Conservation (phyloP, 75 land plant genomes). For the Selaginella moellendorffii region DNA sequence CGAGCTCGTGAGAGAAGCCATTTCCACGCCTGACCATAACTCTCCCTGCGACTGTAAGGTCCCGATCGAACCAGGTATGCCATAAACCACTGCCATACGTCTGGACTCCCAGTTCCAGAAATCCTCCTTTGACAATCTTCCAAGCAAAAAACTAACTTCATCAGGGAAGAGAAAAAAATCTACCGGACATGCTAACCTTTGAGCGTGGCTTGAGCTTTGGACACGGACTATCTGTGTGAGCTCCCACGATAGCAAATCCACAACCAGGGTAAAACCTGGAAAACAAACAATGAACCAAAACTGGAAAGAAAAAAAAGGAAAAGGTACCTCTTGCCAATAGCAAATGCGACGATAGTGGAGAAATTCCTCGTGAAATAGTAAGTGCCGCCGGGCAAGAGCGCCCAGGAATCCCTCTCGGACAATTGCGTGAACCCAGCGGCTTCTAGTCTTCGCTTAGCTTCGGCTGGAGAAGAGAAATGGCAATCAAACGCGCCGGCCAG, state of each 20-base stretch:
- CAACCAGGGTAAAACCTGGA: conserved; percentile 76
- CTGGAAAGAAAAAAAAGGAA: background rate
- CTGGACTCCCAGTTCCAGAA: conserved; percentile 84
- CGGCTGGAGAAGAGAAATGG: conserved; percentile 30
- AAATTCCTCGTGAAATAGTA: conserved; percentile 95
- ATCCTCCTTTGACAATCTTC: conserved; percentile 80
- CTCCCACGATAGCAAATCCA: conserved; percentile 78
- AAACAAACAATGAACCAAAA: too few species aligned
- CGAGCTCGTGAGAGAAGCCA: conserved; percentile 61
- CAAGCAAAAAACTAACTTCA: background rate
- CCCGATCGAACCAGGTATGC: conserved; percentile 99
- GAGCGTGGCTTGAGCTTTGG: conserved; percentile 81
- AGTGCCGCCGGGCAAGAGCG: conserved; percentile 58
- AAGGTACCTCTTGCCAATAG: conserved; percentile 61
- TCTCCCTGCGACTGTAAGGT: conserved; percentile 82
- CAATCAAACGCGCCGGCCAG: background rate
- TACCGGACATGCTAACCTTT: conserved; percentile 52
- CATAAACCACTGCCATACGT: conserved; percentile 95
- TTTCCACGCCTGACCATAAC: conserved; percentile 43
- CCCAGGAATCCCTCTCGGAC: conserved; percentile 78
- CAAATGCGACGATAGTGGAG: conserved; percentile 90
- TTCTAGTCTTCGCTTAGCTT: conserved; percentile 56
- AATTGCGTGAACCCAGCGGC: conserved; percentile 52
- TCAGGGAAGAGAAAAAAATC: too few species aligned
- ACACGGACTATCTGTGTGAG: conserved; percentile 98